Conservation (phyloP, 208 protist species). For the Trypanosoma mega region DNA sequence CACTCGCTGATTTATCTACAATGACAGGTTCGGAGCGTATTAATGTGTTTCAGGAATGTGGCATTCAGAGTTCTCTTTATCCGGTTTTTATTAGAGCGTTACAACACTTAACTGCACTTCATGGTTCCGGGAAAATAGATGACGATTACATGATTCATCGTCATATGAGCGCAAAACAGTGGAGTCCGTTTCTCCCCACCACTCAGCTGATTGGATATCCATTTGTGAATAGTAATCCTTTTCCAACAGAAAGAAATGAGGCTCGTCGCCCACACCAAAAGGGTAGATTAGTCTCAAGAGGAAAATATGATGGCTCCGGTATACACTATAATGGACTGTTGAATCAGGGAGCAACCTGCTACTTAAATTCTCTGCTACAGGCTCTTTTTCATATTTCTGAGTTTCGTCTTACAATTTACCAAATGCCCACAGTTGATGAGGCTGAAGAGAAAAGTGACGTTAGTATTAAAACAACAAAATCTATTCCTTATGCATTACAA, state of each 20-base stretch:
- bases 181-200: constrained; percentile 43
- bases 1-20: constrained; percentile 58
- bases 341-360: constrained; percentile 93
- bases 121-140: constrained; percentile 44
- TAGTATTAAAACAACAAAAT: constrained; percentile 40
- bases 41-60: constrained; percentile 60
- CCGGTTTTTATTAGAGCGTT: constrained; percentile 76
- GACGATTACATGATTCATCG: constrained; percentile 74
- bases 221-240: constrained; percentile 57
- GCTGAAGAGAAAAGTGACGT: constrained; percentile 41
- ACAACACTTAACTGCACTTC: constrained; percentile 71
- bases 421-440: constrained; percentile 88
- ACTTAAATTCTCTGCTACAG: constrained; percentile 92
- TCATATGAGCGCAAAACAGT: constrained; percentile 63
- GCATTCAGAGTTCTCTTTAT: constrained; percentile 67
- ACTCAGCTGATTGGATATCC: constrained; percentile 60
- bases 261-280: background rate
- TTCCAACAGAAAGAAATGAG: constrained; percentile 20
- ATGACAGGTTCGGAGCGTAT: constrained; percentile 79
- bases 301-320: constrained; percentile 15
- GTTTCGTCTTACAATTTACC: constrained; percentile 86
- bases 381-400: constrained; percentile 86
- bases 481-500: constrained; percentile 89
- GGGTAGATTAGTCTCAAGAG: constrained; percentile 13
- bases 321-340: constrained; percentile 74